These are phyloP conservation scores for Fusarium hainanense DNA, from an alignment of 2,329 filamentous ascomycete species.

Conservation along the genomic window DNA sequence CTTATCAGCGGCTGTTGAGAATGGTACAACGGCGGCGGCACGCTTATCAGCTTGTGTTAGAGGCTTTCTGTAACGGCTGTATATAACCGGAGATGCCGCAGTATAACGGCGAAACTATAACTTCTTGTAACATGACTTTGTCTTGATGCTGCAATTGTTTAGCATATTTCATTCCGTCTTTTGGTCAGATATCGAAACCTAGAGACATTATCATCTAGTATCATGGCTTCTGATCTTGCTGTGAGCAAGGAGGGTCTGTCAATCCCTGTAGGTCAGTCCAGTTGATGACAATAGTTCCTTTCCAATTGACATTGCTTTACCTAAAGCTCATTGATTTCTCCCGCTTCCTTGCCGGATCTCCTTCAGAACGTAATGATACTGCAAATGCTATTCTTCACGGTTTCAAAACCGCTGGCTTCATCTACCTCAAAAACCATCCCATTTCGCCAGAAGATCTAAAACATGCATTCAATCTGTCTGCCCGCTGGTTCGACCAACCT, in stretches of 20 bases:
- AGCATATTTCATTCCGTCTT: neutral
- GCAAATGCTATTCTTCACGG: slow-evolving; percentile 80
- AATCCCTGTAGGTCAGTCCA: slow-evolving; percentile 60
- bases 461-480: slow-evolving; percentile 73
- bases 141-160: neutral
- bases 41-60: slow-evolving; percentile 12
- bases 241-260: slow-evolving; percentile 64
- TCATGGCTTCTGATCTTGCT: slow-evolving; percentile 54
- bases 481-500: slow-evolving; percentile 76
- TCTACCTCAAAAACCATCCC: slow-evolving; percentile 86
- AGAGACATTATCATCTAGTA: neutral
- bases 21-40: slow-evolving; percentile 5
- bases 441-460: slow-evolving; percentile 70
- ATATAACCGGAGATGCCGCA: slow-evolving; percentile 3
- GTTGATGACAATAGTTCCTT: neutral
- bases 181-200: neutral
- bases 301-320: neutral
- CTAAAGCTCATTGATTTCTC: slow-evolving; percentile 68
- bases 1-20: slow-evolving; percentile 34
- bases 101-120: neutral
- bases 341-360: slow-evolving; percentile 73
- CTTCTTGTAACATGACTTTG: neutral
- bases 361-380: slow-evolving; percentile 69
- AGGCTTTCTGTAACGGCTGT: neutral
- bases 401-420: slow-evolving; percentile 88